Percentiles rank a stretch among this genome's conserved stretches.
phyloP scores from a whole-genome alignment of 495 filamentous ascomycete species.

The Neurospora sp. region DNA sequence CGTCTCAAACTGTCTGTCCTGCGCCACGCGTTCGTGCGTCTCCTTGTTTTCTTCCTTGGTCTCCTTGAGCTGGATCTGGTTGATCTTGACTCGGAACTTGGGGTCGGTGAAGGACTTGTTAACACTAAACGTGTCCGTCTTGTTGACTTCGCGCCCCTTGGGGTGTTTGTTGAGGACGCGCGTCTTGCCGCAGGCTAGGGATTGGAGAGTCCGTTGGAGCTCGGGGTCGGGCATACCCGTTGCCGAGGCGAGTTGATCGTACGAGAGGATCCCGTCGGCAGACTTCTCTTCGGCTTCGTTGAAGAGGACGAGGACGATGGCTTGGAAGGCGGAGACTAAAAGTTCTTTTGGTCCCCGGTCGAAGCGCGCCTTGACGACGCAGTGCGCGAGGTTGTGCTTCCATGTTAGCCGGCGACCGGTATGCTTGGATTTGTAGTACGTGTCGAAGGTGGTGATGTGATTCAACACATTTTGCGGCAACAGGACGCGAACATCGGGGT shows the following conservation, averaged over 20 bases:
- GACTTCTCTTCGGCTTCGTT: constrained; percentile 50
- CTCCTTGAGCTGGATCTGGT: constrained; percentile 94
- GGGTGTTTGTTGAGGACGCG: constrained; percentile 82
- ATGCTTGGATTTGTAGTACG: constrained; percentile 78
- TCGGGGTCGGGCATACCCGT: constrained; percentile 61
- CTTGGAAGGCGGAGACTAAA: constrained; percentile 80
- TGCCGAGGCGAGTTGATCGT: constrained; percentile 56
- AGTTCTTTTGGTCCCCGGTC: constrained; percentile 73
- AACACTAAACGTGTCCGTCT: constrained; percentile 69
- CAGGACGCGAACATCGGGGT: constrained; percentile 66
- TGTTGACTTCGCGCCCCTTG: constrained; percentile 67
- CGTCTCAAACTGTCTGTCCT: constrained; percentile 87
- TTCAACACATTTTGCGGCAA: constrained; percentile 62
- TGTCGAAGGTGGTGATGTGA: constrained; percentile 63
- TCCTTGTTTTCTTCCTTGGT: constrained; percentile 80
- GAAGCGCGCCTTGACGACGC: constrained; percentile 70
- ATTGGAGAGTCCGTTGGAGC: constrained; percentile 83
- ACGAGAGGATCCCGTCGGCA: constrained; percentile 41
- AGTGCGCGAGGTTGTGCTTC: constrained; percentile 87
- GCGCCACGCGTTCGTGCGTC: constrained; percentile 79
- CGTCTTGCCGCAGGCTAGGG: constrained; percentile 79
- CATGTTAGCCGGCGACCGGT: constrained; percentile 75
- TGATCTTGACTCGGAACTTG: constrained; percentile 94
- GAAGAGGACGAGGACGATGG: constrained; percentile 86
- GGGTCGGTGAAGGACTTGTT: constrained; percentile 66